Evolutionary conservation across 1,284 basidiomycete species (phyloP).

Genomic region (Trametes pubescens): DNA sequence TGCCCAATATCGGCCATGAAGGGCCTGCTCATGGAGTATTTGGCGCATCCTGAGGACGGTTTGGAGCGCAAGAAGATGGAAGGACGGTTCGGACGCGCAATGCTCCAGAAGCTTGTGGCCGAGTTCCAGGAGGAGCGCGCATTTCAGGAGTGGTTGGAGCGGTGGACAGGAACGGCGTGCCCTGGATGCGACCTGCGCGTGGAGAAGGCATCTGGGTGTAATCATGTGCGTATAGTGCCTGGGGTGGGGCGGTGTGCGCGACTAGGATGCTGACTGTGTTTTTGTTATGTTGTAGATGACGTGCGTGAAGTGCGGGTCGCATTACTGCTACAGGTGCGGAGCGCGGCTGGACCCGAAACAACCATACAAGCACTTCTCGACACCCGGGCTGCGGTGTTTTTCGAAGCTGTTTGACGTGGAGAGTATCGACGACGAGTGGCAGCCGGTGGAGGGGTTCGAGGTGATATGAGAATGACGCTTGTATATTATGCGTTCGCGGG

Average conservation of each 20-base stretch:
- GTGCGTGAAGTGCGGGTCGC: slow-evolving; percentile 69
- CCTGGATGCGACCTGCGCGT: slow-evolving; percentile 73
- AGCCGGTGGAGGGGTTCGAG: slow-evolving; percentile 58
- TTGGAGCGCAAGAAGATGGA: slow-evolving; percentile 59
- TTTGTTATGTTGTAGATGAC: slow-evolving; percentile 65
- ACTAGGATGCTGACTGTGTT: slow-evolving; percentile 14
- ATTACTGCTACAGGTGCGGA: slow-evolving; percentile 85
- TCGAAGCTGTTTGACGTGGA: slow-evolving; percentile 71
- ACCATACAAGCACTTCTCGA: slow-evolving; percentile 78
- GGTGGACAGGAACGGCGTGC: slow-evolving; percentile 66
- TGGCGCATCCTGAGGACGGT: slow-evolving; percentile 60
- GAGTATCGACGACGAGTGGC: slow-evolving; percentile 57
- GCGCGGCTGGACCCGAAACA: slow-evolving; percentile 54
- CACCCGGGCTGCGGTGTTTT: slow-evolving; percentile 61
- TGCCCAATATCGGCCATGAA: slow-evolving; percentile 72
- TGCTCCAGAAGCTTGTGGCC: slow-evolving; percentile 62
- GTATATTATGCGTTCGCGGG: slow-evolving; percentile 6
- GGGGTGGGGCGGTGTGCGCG: neutral
- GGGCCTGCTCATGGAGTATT: slow-evolving; percentile 68
- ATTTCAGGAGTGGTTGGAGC: slow-evolving; percentile 70
- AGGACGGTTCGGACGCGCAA: slow-evolving; percentile 64
- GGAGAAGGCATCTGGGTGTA: slow-evolving; percentile 81
- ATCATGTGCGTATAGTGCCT: slow-evolving; percentile 62
- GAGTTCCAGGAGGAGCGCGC: slow-evolving; percentile 71
- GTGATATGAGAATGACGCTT: slow-evolving; percentile 28